Base-by-base conservation (phyloP, 2,329 filamentous ascomycete species). In the Didymella sp. region DNA sequence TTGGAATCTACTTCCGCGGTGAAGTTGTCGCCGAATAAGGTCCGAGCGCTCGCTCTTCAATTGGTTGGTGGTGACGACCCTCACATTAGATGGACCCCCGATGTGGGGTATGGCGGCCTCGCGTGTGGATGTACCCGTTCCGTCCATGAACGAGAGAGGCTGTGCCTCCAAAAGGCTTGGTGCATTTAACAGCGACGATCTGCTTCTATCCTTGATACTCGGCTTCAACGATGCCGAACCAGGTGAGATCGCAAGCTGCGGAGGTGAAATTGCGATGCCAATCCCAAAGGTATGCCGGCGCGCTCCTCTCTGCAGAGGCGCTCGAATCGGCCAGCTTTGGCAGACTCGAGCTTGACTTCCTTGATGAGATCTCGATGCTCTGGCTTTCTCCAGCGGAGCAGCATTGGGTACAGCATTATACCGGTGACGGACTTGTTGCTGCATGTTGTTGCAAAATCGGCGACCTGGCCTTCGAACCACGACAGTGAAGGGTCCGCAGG, bases 241-340 rank as follows among this genome's bases (percentile, higher is more conserved):
- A 55, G 52, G 50, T 59, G 62, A n/a, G 59, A 59, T 19, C 47
- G 35, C 27, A 67, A 38, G 2, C 52, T 61, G 31, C 52, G 33
- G 9, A 68, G 47, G 38, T 68, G 70, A 41, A 67, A 73, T 42
- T 73, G 68, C 25, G 59, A 63, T 8, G 64, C 64, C 27, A 72
- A 35, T 1, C 69, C 70, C 33, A 72, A 31, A 11, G 66, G 64
- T 27, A 66, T 60, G 1, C 61, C 63, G 15, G 46, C 50, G 30
- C 66, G 54, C 41, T 70, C 61, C n/a, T 46, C 55, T 24, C 69
- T 63, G 48, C 50, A 55, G 4, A 73, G 51, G 9, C 27, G 56
- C 19, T 61, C 51, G n/a, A 59, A 24, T 15, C 9, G 17, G 2
- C 47, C 42, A 3, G 37, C 27, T 3, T 22, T 40, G 4, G 60